Conservation (phyloP, 139 green algal genomes). For the Micractinium sp. region DNA sequence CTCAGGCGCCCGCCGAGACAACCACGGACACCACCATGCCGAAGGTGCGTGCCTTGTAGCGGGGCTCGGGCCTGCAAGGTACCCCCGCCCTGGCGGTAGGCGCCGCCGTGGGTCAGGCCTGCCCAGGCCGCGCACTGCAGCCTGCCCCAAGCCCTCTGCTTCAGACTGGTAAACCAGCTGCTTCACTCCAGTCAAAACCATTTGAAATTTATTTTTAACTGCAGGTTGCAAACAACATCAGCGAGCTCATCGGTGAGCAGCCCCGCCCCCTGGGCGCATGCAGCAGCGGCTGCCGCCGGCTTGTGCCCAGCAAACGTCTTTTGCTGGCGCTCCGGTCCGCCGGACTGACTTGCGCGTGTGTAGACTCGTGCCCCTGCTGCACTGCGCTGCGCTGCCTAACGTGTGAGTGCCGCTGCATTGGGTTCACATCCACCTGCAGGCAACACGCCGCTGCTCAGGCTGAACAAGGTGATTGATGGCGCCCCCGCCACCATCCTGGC, state of each 20-base stretch:
- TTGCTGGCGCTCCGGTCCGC: neutral
- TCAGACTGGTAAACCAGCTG: no score
- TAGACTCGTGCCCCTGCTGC: no score
- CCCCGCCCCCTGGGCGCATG: no score
- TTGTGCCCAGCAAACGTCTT: neutral
- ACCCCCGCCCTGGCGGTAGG: neutral
- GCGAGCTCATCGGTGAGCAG: slow-evolving; percentile 81
- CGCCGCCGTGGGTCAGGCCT: slow-evolving; percentile 3
- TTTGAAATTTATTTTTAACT: no score
- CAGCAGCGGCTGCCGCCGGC: neutral
- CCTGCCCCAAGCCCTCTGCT: no score
- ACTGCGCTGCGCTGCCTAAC: no score
- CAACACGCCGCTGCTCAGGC: slow-evolving; percentile 95
- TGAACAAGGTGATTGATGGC: slow-evolving; percentile 81
- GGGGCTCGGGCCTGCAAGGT: neutral
- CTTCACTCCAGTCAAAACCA: no score
- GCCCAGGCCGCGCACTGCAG: no score
- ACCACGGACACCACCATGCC: neutral
- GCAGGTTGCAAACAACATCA: slow-evolving; percentile 78
- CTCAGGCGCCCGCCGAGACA: neutral
- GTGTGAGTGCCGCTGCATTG: no score
- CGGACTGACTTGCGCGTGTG: no score
- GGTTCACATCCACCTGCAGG: slow-evolving; percentile 49
- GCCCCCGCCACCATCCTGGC: slow-evolving; percentile 37
- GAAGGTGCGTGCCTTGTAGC: neutral